phyloP scores from a whole-genome alignment of 495 filamentous ascomycete species.

The Astrocystis sublimbata region DNA sequence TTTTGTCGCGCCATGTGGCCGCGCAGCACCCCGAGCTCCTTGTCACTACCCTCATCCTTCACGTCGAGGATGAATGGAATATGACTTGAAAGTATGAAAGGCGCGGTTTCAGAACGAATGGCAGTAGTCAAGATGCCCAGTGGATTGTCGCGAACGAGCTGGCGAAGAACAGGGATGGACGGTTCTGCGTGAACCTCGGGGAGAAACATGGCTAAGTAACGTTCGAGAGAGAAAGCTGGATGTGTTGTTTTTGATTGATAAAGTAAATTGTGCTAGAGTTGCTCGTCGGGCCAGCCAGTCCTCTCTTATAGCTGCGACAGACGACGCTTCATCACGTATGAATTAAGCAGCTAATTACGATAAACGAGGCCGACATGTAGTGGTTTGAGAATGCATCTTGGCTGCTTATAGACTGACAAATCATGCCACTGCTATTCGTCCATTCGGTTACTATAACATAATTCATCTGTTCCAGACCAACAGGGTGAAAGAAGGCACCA shows the following conservation, averaged over 20 bases:
- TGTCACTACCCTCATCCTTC: conserved; percentile 30
- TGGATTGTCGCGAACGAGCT: conserved; percentile 54
- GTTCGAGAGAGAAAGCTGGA: background rate
- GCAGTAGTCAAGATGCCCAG: conserved; percentile 58
- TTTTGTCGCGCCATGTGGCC: conserved; percentile 58
- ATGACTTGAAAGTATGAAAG: conserved; percentile 55
- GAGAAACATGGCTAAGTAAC: conserved; percentile 47
- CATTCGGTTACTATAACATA: background rate
- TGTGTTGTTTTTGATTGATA: background rate
- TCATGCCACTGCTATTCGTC: background rate
- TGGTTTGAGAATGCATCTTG: conserved; percentile 3
- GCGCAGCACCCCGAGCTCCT: conserved; percentile 43
- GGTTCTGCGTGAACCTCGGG: conserved; percentile 49
- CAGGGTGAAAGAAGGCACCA: background rate
- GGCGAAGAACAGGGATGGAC: conserved; percentile 39
- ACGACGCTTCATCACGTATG: background rate
- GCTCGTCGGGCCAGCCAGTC: background rate
- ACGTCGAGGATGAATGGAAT: conserved; percentile 59
- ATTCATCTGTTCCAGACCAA: background rate
- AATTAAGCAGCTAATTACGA: background rate
- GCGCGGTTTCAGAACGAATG: conserved; percentile 44
- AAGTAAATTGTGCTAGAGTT: background rate
- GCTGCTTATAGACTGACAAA: conserved; percentile 2
- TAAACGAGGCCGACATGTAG: background rate
- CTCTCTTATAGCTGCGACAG: background rate